Percentiles rank a stretch among this genome's conserved stretches.
phyloP scores from a whole-genome alignment of 176 grass and related monocot genomes.

The Urochloa ruziziensis region DNA sequence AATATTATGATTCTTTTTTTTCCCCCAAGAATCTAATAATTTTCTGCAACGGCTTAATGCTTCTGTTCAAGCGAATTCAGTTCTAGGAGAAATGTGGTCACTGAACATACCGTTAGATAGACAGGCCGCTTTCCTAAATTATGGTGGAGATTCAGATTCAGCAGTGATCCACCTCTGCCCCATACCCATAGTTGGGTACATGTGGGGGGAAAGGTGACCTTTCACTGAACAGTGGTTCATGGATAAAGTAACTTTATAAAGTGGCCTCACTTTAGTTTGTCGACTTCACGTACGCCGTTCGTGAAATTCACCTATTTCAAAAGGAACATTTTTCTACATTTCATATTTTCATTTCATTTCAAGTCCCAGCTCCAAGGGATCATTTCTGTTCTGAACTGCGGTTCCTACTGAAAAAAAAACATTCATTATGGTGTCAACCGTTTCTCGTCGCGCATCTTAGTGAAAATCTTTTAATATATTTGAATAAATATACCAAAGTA shows the following conservation, averaged over 20 bases:
- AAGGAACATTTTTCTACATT: not conserved
- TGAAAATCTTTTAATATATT: not conserved
- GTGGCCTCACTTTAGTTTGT: constrained; percentile 33
- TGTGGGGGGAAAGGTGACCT: constrained; percentile 20
- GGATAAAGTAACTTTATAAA: constrained; percentile 56
- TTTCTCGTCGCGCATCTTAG: not conserved
- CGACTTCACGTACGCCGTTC: constrained; percentile 24
- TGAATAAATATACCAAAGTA: not conserved
- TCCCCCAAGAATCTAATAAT: too few relatives aligned
- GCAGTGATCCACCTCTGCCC: not conserved
- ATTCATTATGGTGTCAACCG: not conserved
- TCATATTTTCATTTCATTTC: not conserved
- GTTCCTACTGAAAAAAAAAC: not conserved
- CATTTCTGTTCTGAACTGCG: not conserved
- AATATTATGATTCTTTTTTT: too few relatives aligned
- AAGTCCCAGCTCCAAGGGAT: not conserved
- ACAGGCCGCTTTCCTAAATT: not conserved
- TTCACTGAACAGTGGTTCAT: constrained; percentile 18
- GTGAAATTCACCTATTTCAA: not conserved
- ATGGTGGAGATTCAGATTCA: constrained; percentile 22
- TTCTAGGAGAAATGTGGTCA: constrained; percentile 15
- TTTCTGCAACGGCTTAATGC: not conserved
- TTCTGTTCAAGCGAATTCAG: not conserved
- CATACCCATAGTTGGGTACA: constrained; percentile 31
- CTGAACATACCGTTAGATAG: constrained; percentile 30